Evolutionary conservation across 768 basidiomycete species (phyloP).

Genomic region (Brasilioporus rufonigricans): DNA sequence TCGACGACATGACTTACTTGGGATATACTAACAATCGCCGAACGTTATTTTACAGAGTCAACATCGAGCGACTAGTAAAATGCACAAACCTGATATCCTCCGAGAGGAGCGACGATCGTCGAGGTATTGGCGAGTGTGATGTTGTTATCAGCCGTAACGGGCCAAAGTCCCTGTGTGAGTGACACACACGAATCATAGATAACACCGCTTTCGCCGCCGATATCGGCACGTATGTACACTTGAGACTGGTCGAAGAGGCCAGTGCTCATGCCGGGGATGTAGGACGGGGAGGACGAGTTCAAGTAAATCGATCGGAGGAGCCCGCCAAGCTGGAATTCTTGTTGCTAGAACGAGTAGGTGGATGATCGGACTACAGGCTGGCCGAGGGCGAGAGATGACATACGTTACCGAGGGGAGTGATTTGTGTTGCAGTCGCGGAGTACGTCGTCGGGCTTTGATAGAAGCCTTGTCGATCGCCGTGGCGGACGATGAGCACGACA

Average conservation of each 20-base stretch:
- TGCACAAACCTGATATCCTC: slow-evolving; percentile 57
- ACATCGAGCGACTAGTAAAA: slow-evolving; percentile 3
- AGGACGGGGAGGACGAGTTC: slow-evolving; percentile 48
- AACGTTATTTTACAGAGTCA: neutral
- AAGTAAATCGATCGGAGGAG: slow-evolving; percentile 54
- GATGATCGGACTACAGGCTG: neutral
- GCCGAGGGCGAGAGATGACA: slow-evolving; percentile 7
- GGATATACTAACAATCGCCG: slow-evolving; percentile 33
- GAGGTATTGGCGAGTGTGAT: slow-evolving; percentile 67
- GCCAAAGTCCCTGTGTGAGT: slow-evolving; percentile 68
- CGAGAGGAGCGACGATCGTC: slow-evolving; percentile 53
- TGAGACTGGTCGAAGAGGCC: slow-evolving; percentile 37
- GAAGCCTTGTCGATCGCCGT: slow-evolving; percentile 64
- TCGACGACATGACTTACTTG: slow-evolving; percentile 33
- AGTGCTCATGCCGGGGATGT: slow-evolving; percentile 42
- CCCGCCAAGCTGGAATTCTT: slow-evolving; percentile 58
- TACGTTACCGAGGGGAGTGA: slow-evolving; percentile 70
- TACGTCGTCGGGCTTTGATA: slow-evolving; percentile 63
- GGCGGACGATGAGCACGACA: slow-evolving; percentile 54
- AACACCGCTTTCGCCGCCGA: slow-evolving; percentile 66
- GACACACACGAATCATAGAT: slow-evolving; percentile 66
- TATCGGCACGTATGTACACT: slow-evolving; percentile 58
- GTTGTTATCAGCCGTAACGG: slow-evolving; percentile 42
- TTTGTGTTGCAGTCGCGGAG: slow-evolving; percentile 51
- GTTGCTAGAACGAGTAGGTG: slow-evolving; percentile 34